Evolutionary conservation across 1,284 basidiomycete species (phyloP), one percentile per base, ranked within the genome.

Genomic region (Cystobasidium sp.): DNA sequence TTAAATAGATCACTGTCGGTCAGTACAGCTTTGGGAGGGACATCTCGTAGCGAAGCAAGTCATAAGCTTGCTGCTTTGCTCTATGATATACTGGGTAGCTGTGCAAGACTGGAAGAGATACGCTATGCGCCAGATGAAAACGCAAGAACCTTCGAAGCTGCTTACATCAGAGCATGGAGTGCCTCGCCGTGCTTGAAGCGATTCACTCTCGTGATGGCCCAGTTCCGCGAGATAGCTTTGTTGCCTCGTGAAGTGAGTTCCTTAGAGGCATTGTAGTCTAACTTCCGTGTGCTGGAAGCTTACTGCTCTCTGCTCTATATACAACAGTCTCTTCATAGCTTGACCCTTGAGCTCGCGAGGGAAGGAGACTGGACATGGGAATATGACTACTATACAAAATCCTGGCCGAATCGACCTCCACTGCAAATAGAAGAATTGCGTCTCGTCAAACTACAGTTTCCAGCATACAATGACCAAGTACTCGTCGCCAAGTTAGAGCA

Each of bases 301-400:
- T 5, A 31, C 31, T 31, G 5, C 5, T 31, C 5, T 1, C 5
- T 31, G 2, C 31, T 31, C 31, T 31, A 31, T 31, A 31, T 31
- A 31, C 7, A 22, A 55, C 41, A 58, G 53, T 49, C 62, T 9
- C 31, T 73, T 1, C 24, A 64, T 6, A 39, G 14, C 7, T 53
- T 73, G n/a, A 47, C 70, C 1, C 24, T 73, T 14, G 61, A 65
- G 37, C 51, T 66, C 9, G 70, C 70, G 18, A 46, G 53, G 41
- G 70, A 65, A 9, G 70, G 70, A 5, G 70, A 73, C 41, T 62
- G 63, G 39, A 41, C 24, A 18, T 73, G 70, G 70, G 70, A 73
- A 51, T 73, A 73, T 20, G 70, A 73, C 24, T 72, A 41, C 16
- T 73, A 22, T 43, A 64, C 52, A 14, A 37, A 37, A 43, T 52